Percentiles rank a stretch among this genome's conserved stretches.
Evolutionary conservation across 2,329 filamentous ascomycete species (phyloP).

Genomic region (Talaromyces pinophilus): DNA sequence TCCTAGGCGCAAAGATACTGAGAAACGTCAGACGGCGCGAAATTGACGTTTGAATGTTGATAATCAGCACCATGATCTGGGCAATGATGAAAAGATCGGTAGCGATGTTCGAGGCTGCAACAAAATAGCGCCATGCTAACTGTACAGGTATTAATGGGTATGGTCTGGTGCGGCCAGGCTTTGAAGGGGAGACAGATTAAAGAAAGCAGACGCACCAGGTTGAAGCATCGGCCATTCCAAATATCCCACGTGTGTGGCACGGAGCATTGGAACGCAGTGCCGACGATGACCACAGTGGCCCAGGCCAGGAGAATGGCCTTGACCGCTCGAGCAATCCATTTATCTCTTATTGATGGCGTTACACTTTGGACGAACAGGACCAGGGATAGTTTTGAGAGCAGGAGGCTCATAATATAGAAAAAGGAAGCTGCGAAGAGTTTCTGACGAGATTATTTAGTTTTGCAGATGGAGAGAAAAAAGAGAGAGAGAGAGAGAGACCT

Average conservation of each 20-base stretch:
- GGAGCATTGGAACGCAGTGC: constrained; percentile 28
- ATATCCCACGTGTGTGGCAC: constrained; percentile 28
- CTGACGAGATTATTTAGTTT: constrained; percentile 21
- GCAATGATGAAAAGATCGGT: constrained; percentile 29
- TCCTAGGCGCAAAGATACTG: constrained; percentile 28
- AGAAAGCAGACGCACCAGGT: constrained; percentile 24
- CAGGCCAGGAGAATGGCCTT: constrained; percentile 24
- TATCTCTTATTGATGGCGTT: constrained; percentile 27
- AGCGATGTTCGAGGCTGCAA: constrained; percentile 27
- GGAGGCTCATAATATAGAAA: constrained; percentile 28
- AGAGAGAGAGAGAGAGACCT: constrained; percentile 22
- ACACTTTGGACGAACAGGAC: constrained; percentile 28
- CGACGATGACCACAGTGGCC: constrained; percentile 26
- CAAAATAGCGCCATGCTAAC: constrained; percentile 27
- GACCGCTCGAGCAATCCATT: constrained; percentile 24
- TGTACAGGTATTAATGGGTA: constrained; percentile 17
- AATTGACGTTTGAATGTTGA: constrained; percentile 27
- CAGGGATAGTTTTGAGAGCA: constrained; percentile 31
- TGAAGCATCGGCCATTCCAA: constrained; percentile 26
- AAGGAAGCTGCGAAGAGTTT: constrained; percentile 28
- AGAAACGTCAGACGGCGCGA: constrained; percentile 27
- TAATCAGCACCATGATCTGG: constrained; percentile 28
- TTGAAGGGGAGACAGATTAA: not conserved
- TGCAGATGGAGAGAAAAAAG: not conserved
- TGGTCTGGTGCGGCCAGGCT: not conserved